Base-by-base conservation (phyloP, 768 basidiomycete genomes). In the Amylocystis lapponica region DNA sequence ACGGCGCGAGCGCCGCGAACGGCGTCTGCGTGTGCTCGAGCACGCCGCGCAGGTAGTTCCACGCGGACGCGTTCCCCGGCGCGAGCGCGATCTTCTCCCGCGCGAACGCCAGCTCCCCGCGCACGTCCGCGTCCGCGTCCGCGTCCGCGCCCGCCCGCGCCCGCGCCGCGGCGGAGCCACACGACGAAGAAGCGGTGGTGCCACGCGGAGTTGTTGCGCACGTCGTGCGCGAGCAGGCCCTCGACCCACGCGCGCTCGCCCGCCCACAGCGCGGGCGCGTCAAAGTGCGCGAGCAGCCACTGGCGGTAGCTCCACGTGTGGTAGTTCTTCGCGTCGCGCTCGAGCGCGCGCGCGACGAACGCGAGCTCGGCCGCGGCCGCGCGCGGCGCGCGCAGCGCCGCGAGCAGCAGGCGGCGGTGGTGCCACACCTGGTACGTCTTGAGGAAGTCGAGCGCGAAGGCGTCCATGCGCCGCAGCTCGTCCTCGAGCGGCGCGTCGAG, bases 401-500 rank as follows among this genome's bases (percentile, higher is more conserved):
- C 72, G 48, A 91, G 75, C 27, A 92, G 70, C 27, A 91, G 78
- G 4, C 85, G 79, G 32, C 89, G 82, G 57, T 92, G 88, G 65
- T 86, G 94, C 96, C 96, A 98, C 20, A 98, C 94, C 68, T 99
- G 96, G 64, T 98, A 98, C 9, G 85, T 92, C 68, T 98, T 99
- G 57, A 97, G 74, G 62, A 83, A 83, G 51, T 74, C 73, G 50
- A 83, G 74, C 17, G 92, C 87, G 41, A 97, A 75, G 51, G 82
- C 82, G 66, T 96, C 88, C 81, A 96, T 93, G 26, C 95, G 70
- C 39, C 64, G 65, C 2, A 97, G 72, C 66, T 99, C 95, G 4
- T 63, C 70, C n/a, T 81, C 74, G 46, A 98, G 72, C 21, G 86
- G 72, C 3, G 77, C 65, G 8, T 81, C 61, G 47, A 88, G 62